phyloP scores from a whole-genome alignment of 192 early-diverging fungal species.

The Gryganskiella cystojenkinii region DNA sequence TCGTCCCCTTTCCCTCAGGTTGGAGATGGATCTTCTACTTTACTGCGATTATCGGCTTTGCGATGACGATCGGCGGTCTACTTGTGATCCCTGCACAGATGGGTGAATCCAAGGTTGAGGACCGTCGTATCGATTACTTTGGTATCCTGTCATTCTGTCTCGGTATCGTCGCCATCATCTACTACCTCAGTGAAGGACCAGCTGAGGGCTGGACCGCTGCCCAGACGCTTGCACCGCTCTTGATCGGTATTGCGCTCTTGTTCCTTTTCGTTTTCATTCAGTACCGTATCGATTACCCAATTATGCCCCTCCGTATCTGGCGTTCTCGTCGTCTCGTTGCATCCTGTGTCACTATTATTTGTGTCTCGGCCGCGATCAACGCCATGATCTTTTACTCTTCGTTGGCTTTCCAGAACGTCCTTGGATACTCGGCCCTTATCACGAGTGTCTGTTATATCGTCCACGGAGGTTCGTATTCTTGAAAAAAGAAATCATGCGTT shows the following conservation, averaged over 20 bases:
- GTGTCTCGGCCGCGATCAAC: conserved; percentile 9
- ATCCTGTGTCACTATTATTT: neutral
- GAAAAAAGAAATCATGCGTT: too few relatives aligned
- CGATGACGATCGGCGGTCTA: conserved; percentile 18
- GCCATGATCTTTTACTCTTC: conserved; percentile 14
- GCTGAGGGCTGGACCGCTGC: neutral
- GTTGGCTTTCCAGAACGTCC: conserved; percentile 7
- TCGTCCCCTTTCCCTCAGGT: neutral
- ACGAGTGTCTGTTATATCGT: conserved; percentile 2
- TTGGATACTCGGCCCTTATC: neutral
- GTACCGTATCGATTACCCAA: conserved; percentile 1
- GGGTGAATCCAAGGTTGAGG: conserved; percentile 6
- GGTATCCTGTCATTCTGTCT: conserved; percentile 9
- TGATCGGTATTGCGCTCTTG: neutral
- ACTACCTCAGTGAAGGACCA: conserved; percentile 14
- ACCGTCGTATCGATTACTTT: conserved; percentile 12
- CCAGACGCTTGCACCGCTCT: neutral
- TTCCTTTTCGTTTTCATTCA: neutral
- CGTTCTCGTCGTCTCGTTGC: neutral
- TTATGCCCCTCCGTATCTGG: conserved; percentile 18
- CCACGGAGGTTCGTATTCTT: too few relatives aligned
- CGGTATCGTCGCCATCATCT: conserved; percentile 24
- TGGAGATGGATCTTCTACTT: conserved; percentile 43
- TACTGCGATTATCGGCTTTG: conserved; percentile 8
- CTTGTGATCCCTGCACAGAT: conserved; percentile 5